Base-by-base conservation (phyloP, 768 basidiomycete genomes). In the Amanita fuliginea region DNA sequence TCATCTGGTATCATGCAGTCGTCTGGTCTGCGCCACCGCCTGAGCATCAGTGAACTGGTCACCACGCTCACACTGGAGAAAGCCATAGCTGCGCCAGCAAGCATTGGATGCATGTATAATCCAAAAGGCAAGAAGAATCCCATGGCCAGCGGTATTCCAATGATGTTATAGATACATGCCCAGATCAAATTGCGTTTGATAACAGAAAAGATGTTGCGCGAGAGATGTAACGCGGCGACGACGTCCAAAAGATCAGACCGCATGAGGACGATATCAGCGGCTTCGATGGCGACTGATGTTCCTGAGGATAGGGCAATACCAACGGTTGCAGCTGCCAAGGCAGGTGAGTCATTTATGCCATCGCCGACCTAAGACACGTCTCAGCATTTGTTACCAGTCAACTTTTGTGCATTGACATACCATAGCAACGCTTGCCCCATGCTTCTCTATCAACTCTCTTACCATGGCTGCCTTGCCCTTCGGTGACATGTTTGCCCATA, bases 31-130 rank as follows among this genome's bases (percentile, higher is more conserved):
- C 67, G 74, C 92, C 92, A 95, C 77, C 83, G 81, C 60, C 77
- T 84, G 54, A 99, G 72, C 41, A 86, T 78, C 61, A 98, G 68
- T 52, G 89, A 93, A 52, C 88, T 92, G 22, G 78, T 80, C 13
- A 99, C 95, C 46, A 99, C 96, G 56, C 89, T 93, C 33, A 98
- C 95, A 57, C 86, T 90, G 30, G 90, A 94, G 64, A 92, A 93
- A 21, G 96, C 96, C 96, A 99, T 99, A 22, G 94, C 94, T 2
- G 85, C 91, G n/a, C 91, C 95, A 0, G 96, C 92, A 69, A 93
- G 80, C 95, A 98, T 98, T 7, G 96, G 96, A 57, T 93, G 96
- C 62, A 98, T 81, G 64, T 93, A 90, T 24, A 95, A 55, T 11
- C 92, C 92, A 62, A 91, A 77, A 0, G 96, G 96, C 10, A 98